Conservation (phyloP, 108 stramenopile species). For the Ochromonas danica region DNA sequence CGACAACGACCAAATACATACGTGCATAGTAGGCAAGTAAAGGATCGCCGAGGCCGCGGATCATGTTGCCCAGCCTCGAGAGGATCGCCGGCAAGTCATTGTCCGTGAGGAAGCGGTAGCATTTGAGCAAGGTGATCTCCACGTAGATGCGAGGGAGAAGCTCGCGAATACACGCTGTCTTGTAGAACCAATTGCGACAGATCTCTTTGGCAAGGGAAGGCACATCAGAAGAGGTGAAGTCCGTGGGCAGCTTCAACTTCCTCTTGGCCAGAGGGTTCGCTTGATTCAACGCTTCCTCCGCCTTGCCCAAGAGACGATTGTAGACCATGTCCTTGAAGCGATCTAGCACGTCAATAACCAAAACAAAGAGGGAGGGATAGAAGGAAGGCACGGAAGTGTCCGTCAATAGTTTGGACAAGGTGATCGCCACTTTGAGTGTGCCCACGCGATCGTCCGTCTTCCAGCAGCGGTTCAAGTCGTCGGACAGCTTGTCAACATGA, state of each 20-base stretch:
- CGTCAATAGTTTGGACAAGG: constrained; percentile 49
- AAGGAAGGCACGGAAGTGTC: constrained; percentile 44
- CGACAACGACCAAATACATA: constrained; percentile 48
- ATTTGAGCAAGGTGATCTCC: constrained; percentile 46
- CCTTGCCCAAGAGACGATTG: constrained; percentile 41
- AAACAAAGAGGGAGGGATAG: constrained; percentile 55
- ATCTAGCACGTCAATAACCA: constrained; percentile 52
- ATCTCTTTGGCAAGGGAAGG: constrained; percentile 48
- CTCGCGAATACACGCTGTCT: constrained; percentile 58
- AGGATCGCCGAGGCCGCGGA: constrained; percentile 56
- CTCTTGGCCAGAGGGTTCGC: background rate
- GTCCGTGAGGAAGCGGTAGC: constrained; percentile 54
- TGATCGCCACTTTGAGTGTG: constrained; percentile 54
- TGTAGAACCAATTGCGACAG: constrained; percentile 62
- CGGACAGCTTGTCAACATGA: constrained; percentile 37
- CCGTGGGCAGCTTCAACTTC: constrained; percentile 23
- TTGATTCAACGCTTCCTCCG: constrained; percentile 39
- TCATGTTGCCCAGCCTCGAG: constrained; percentile 43
- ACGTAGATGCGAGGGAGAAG: constrained; percentile 59
- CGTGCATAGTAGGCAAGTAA: constrained; percentile 53
- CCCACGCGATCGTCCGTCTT: constrained; percentile 45
- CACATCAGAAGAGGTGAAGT: constrained; percentile 45
- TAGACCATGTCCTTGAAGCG: constrained; percentile 53
- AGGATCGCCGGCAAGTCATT: constrained; percentile 47
- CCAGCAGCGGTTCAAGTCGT: constrained; percentile 45